Conservation (phyloP, 2,329 filamentous ascomycete species). For the Tolypocladium inflatum region DNA sequence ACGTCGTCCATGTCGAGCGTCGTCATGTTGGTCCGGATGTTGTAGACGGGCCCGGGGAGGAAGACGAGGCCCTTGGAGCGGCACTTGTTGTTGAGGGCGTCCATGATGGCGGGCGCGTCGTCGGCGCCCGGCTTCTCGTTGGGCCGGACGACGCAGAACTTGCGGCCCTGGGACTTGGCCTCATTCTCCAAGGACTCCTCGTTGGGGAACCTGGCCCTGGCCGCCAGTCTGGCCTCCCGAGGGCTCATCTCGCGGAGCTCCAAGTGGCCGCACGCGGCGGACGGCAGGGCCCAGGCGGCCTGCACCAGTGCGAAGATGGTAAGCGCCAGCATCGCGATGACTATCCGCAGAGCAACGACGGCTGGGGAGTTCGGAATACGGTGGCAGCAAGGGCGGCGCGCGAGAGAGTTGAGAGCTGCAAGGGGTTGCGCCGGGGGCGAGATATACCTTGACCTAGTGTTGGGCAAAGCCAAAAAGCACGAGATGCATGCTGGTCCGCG, state of each 20-base stretch:
- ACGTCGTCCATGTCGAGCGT: slow-evolving; percentile 22
- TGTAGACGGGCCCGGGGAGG: slow-evolving; percentile 22
- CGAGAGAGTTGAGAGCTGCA: not conserved
- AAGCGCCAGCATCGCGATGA: not conserved
- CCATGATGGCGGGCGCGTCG: slow-evolving; percentile 19
- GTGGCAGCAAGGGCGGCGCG: not conserved
- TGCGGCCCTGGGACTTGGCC: slow-evolving; percentile 11
- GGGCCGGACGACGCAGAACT: slow-evolving; percentile 19
- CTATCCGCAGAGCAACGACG: not conserved
- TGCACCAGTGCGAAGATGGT: not conserved
- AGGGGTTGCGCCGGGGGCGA: no score
- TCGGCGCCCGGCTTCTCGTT: slow-evolving; percentile 13
- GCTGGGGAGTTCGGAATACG: not conserved
- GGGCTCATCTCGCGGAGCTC: no score
- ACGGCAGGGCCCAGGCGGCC: not conserved
- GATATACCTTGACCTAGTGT: not conserved
- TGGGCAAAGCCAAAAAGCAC: not conserved
- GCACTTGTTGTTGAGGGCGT: slow-evolving; percentile 21
- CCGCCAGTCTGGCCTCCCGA: not conserved
- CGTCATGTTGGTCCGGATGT: slow-evolving; percentile 24
- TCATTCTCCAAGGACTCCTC: not conserved
- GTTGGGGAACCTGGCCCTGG: not conserved
- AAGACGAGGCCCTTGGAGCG: slow-evolving; percentile 19
- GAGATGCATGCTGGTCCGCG: not conserved
- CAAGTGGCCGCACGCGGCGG: not conserved